Percentiles rank a stretch among this genome's conserved stretches.
Conservation (phyloP, 2,329 filamentous ascomycete genomes). For the Talaromyces sp. region DNA sequence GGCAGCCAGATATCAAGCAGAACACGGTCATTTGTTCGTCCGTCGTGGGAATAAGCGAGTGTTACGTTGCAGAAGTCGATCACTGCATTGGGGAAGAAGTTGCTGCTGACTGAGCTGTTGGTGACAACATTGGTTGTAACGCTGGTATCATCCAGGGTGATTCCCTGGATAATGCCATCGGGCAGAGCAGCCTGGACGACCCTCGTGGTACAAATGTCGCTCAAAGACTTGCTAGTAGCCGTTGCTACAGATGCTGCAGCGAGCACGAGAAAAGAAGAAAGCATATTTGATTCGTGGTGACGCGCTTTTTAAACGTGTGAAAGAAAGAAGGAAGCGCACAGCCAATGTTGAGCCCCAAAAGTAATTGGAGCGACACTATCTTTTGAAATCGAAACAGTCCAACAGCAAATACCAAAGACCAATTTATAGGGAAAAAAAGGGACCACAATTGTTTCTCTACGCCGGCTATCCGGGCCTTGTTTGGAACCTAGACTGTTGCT, state of each 20-base stretch:
- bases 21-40: constrained; percentile 28
- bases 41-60: constrained; percentile 41
- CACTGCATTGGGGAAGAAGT: constrained; percentile 12
- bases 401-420: too few species aligned
- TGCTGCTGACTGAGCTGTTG: constrained; percentile 1
- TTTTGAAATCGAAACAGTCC: too few species aligned
- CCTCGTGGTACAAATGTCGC: constrained; percentile 31
- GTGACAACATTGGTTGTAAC: constrained; percentile 19
- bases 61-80: constrained; percentile 41
- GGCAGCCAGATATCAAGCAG: constrained; percentile 40
- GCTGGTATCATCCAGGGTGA: constrained; percentile 31
- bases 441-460: neutral
- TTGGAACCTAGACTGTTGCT: neutral
- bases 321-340: neutral
- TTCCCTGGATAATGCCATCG: constrained; percentile 30
- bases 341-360: neutral
- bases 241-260: neutral
- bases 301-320: neutral
- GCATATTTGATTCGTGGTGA: neutral
- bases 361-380: too few species aligned
- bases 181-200: constrained; percentile 34
- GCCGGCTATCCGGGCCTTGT: neutral
- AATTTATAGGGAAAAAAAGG: too few species aligned
- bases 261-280: neutral
- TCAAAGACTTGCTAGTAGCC: constrained; percentile 17